Evolutionary conservation across 176 grass and related monocot species (phyloP).

Genomic region (Paspalum notatum): DNA sequence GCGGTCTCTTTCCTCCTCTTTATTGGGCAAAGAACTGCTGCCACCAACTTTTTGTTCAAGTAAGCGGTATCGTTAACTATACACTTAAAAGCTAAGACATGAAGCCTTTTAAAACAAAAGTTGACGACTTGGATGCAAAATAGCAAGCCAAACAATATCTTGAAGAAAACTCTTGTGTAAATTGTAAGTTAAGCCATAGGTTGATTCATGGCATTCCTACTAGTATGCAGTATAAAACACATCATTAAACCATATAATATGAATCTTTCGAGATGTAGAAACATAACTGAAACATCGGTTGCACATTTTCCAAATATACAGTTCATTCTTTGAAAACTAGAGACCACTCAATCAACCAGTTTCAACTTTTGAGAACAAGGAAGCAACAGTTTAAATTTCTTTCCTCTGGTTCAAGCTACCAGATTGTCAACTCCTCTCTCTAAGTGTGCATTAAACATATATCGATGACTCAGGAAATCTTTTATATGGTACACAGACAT

Average conservation of each 20-base stretch:
- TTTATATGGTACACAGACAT: neutral
- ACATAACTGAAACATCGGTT: slow-evolving; percentile 24
- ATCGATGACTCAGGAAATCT: neutral
- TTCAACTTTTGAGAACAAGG: slow-evolving; percentile 26
- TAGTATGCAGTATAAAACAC: slow-evolving; percentile 29
- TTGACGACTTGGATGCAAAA: slow-evolving; percentile 37
- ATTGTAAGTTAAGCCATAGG: slow-evolving; percentile 45
- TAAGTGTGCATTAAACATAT: slow-evolving; percentile 22
- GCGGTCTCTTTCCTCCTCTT: slow-evolving; percentile 15
- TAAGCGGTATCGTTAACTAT: slow-evolving; percentile 13
- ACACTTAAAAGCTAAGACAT: slow-evolving; percentile 49
- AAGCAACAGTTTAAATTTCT: slow-evolving; percentile 22
- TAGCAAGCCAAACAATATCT: slow-evolving; percentile 10
- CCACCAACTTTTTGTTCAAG: neutral
- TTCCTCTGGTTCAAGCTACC: slow-evolving; percentile 8
- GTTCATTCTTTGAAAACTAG: slow-evolving; percentile 36
- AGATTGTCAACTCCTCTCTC: slow-evolving; percentile 20
- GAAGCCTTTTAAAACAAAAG: slow-evolving; percentile 18
- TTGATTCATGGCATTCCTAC: neutral
- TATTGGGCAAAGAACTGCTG: slow-evolving; percentile 31
- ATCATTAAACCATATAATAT: slow-evolving; percentile 19
- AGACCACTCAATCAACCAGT: slow-evolving; percentile 34
- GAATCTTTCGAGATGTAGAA: slow-evolving; percentile 31
- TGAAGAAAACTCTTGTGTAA: slow-evolving; percentile 22
- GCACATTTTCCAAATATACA: slow-evolving; percentile 10